A percentile compares a stretch with the other conserved stretches of the same genome.
phyloP scores from a whole-genome alignment of 2,329 filamentous ascomycete genomes.

The Scytalidium lignicola region DNA sequence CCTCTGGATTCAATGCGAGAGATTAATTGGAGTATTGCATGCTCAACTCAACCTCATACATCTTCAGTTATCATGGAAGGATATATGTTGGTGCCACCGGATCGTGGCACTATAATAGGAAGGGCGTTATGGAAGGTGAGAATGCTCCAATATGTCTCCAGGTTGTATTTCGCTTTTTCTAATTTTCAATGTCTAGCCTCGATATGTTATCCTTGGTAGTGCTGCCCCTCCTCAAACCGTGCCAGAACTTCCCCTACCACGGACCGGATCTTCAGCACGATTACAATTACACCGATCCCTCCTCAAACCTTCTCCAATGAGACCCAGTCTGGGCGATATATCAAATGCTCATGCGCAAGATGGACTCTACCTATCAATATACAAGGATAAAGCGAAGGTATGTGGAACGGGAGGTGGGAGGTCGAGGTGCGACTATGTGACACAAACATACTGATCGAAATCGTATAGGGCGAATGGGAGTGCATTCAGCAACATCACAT shows the following conservation, averaged over 20 bases:
- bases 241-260: constrained; percentile 11
- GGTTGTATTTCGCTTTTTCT: constrained; percentile 1
- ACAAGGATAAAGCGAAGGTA: constrained; percentile 28
- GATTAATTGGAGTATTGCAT: too few relatives aligned
- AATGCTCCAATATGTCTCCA: not conserved
- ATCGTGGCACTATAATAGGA: constrained; percentile 46
- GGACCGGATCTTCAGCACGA: constrained; percentile 4
- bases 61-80: constrained; percentile 39
- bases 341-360: constrained; percentile 8
- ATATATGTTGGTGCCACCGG: constrained; percentile 43
- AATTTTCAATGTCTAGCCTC: constrained; percentile 37
- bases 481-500: constrained; percentile 25
- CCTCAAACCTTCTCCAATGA: constrained; percentile 17
- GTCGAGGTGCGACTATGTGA: too few relatives aligned
- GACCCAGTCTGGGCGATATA: constrained; percentile 24
- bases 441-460: constrained; percentile 3
- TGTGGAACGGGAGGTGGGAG: constrained; percentile 1
- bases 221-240: constrained; percentile 33
- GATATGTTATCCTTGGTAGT: constrained; percentile 55
- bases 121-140: constrained; percentile 49
- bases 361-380: constrained; percentile 26
- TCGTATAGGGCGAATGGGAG: constrained; percentile 28
- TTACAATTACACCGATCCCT: not conserved
- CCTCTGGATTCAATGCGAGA: too few relatives aligned
- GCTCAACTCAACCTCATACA: too few relatives aligned